Conservation (phyloP, 495 filamentous ascomycete genomes). For the Saxophila tyrrhenica region DNA sequence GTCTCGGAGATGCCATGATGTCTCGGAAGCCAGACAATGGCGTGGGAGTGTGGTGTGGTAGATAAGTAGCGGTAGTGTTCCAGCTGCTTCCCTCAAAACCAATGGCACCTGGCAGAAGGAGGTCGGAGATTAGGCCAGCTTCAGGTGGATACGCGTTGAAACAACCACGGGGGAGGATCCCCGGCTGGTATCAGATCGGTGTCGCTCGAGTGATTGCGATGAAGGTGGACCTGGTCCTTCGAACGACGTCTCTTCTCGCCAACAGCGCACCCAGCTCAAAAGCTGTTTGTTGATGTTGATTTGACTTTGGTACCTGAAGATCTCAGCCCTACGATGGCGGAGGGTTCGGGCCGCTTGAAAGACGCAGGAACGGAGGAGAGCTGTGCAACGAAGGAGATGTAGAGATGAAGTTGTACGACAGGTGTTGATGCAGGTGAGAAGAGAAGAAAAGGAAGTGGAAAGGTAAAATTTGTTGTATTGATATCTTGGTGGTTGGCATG, state of each 20-base stretch:
- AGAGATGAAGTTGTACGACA: background rate
- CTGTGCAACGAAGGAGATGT: background rate
- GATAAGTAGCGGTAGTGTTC: background rate
- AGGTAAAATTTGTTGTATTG: too few relatives aligned
- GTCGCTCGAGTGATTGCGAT: background rate
- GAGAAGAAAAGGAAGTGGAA: too few relatives aligned
- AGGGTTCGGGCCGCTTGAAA: background rate
- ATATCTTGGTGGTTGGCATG: too few relatives aligned
- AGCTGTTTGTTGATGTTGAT: background rate
- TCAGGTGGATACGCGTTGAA: background rate
- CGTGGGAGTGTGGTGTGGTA: background rate
- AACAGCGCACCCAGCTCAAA: background rate
- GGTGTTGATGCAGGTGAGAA: background rate
- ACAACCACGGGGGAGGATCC: background rate
- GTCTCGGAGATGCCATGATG: background rate
- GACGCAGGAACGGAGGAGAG: background rate
- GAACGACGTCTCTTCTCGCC: background rate
- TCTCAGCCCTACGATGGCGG: background rate
- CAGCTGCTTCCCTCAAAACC: background rate
- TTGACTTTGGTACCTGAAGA: background rate
- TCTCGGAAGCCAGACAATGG: background rate
- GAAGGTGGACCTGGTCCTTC: background rate
- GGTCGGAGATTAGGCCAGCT: background rate
- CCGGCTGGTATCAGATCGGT: background rate
- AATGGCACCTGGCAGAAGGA: background rate